phyloP scores from a whole-genome alignment of 2,329 filamentous ascomycete genomes.

The Phoma sp. region DNA sequence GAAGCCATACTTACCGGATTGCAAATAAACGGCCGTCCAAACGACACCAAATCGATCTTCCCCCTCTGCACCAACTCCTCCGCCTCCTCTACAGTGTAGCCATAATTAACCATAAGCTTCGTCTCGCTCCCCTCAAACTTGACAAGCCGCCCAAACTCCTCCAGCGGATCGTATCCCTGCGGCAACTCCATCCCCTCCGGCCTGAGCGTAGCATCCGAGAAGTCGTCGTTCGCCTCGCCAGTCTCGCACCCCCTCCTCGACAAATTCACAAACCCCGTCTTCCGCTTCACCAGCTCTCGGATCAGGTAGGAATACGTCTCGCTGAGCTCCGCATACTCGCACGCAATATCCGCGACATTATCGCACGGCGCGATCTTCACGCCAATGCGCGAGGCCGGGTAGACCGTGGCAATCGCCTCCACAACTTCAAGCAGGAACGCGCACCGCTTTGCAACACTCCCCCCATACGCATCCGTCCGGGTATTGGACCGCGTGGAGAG shows the following conservation, averaged over 20 bases:
- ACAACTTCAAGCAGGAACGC: constrained; percentile 42
- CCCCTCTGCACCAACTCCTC: constrained; percentile 18
- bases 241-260: constrained; percentile 6
- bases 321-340: constrained; percentile 8
- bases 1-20: constrained; percentile 21
- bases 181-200: constrained; percentile 19
- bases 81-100: constrained; percentile 31
- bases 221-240: constrained; percentile 2
- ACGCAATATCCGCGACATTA: constrained; percentile 12
- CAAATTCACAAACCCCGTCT: constrained; percentile 12
- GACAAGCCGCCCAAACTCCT: constrained; percentile 30
- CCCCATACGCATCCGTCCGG: constrained; percentile 42
- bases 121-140: constrained; percentile 35
- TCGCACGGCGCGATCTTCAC: constrained; percentile 40
- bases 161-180: constrained; percentile 21
- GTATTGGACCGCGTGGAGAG: constrained; percentile 27
- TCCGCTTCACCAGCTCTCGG: constrained; percentile 1
- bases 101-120: constrained; percentile 33
- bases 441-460: constrained; percentile 38
- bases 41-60: constrained; percentile 28
- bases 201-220: constrained; percentile 5
- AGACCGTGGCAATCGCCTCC: constrained; percentile 33
- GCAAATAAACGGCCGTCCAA: constrained; percentile 31
- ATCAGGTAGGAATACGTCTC: constrained; percentile 18
- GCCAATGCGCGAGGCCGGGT: constrained; percentile 24